Evolutionary conservation across 192 early-diverging fungal species (phyloP).

Genomic region (Paraglomus brasilianum): DNA sequence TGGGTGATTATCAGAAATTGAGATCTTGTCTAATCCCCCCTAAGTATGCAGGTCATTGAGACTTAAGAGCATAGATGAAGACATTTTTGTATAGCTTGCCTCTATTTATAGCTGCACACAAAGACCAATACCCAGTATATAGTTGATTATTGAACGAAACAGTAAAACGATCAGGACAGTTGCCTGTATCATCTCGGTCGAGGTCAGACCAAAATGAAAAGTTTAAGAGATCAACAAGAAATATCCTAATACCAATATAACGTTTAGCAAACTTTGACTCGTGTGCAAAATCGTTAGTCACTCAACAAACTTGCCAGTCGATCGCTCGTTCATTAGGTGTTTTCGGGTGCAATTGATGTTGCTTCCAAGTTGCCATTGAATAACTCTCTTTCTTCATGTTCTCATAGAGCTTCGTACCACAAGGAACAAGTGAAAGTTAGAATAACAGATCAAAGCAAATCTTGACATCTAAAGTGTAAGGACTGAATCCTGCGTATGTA

Average conservation of each 20-base stretch:
- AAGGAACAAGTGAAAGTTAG: background rate
- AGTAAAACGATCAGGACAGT: constrained; percentile 53
- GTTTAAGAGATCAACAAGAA: constrained; percentile 79
- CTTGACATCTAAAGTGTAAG: background rate
- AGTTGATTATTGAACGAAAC: constrained; percentile 53
- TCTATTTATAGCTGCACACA: constrained; percentile 76
- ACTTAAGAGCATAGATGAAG: background rate
- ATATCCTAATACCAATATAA: constrained; percentile 58
- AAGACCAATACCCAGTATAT: constrained; percentile 82
- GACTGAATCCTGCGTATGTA: background rate
- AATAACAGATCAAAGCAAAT: background rate
- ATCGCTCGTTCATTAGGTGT: constrained; percentile 52
- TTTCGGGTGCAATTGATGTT: constrained; percentile 54
- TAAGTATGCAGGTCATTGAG: background rate
- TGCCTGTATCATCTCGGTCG: constrained; percentile 45
- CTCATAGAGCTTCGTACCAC: constrained; percentile 47
- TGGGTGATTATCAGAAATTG: too few relatives aligned
- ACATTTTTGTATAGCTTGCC: constrained; percentile 33
- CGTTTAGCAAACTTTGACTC: background rate
- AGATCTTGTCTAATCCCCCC: background rate
- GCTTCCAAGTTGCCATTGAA: constrained; percentile 62
- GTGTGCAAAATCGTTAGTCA: too few relatives aligned
- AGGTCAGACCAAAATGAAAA: constrained; percentile 83
- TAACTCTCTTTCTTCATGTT: constrained; percentile 61
- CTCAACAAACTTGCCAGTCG: constrained; percentile 46